Conservation (phyloP, 2,329 filamentous ascomycete genomes). For the Ophiosphaerella korrae region DNA sequence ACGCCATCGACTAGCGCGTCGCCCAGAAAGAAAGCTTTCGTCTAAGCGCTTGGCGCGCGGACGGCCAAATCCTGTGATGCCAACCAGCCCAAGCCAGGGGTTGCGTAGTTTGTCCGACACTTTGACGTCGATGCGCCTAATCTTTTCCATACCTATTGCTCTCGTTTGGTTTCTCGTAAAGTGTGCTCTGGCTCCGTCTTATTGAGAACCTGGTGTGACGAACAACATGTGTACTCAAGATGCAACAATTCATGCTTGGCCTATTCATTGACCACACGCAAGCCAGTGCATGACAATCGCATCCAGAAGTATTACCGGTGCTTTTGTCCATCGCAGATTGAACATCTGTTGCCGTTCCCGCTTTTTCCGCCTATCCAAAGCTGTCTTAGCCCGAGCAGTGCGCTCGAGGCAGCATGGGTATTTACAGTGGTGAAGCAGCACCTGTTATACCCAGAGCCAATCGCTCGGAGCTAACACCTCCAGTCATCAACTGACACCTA, state of each 20-base stretch:
- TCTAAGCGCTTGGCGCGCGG: conserved; percentile 13
- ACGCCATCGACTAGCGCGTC: neutral
- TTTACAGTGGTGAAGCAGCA: too few species aligned
- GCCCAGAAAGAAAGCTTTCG: neutral
- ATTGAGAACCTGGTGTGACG: neutral
- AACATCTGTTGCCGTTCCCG: too few species aligned
- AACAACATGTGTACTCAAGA: neutral
- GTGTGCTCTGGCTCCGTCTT: neutral
- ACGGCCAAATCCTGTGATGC: neutral
- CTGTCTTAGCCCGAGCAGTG: too few species aligned
- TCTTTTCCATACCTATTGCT: neutral
- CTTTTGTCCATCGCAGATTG: too few species aligned
- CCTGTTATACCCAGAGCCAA: too few species aligned
- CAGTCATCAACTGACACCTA: too few species aligned
- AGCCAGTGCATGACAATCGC: too few species aligned
- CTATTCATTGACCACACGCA: neutral
- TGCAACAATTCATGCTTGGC: neutral
- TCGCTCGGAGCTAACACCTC: too few species aligned
- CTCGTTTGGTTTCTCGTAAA: neutral
- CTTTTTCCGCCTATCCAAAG: too few species aligned
- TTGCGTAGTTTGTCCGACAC: neutral
- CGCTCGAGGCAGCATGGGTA: too few species aligned
- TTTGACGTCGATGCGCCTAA: neutral
- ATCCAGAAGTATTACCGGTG: too few species aligned
- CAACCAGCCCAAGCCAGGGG: too few species aligned